These are phyloP conservation scores for Pseudozyma pruni DNA, from an alignment of 1,284 basidiomycete genomes.

Conservation along the genomic window DNA sequence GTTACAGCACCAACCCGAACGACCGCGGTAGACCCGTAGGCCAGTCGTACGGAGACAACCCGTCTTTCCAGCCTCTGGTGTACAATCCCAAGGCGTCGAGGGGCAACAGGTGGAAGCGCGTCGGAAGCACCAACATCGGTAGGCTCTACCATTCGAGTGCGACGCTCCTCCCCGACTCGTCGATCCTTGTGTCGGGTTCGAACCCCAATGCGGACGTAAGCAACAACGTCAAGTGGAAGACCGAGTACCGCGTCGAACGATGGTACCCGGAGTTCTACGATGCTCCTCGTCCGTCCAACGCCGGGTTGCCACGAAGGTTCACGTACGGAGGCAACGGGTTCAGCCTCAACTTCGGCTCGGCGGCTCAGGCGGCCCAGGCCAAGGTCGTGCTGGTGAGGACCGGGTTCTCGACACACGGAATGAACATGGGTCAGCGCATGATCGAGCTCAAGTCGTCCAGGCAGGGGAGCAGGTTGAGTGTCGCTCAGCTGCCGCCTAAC, in stretches of 20 bases:
- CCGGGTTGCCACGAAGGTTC: slow-evolving; percentile 42
- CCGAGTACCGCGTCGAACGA: slow-evolving; percentile 55
- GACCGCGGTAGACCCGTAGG: slow-evolving; percentile 57
- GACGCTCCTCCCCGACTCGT: slow-evolving; percentile 58
- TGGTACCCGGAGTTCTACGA: slow-evolving; percentile 62
- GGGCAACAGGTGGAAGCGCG: slow-evolving; percentile 51
- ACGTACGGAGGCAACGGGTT: slow-evolving; percentile 57
- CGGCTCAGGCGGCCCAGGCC: slow-evolving; percentile 63
- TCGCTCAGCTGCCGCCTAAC: slow-evolving; percentile 61
- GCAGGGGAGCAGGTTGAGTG: slow-evolving; percentile 33
- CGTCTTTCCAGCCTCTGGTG: slow-evolving; percentile 46
- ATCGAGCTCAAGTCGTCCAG: slow-evolving; percentile 47
- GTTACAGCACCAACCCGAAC: slow-evolving; percentile 53
- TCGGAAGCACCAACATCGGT: slow-evolving; percentile 42
- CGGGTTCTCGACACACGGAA: slow-evolving; percentile 92
- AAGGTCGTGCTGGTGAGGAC: slow-evolving; percentile 83
- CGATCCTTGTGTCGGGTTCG: slow-evolving; percentile 55
- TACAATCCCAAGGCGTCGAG: slow-evolving; percentile 55
- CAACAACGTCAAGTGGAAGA: slow-evolving; percentile 40
- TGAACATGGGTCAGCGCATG: slow-evolving; percentile 85
- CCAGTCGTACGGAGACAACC: slow-evolving; percentile 64
- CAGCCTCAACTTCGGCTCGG: slow-evolving; percentile 38
- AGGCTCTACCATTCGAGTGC: slow-evolving; percentile 62
- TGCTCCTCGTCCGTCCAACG: slow-evolving; percentile 49
- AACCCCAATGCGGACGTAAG: slow-evolving; percentile 60